These are phyloP conservation scores for Ogataea henricii DNA, from an alignment of 805 yeast species.

Conservation along the genomic window DNA sequence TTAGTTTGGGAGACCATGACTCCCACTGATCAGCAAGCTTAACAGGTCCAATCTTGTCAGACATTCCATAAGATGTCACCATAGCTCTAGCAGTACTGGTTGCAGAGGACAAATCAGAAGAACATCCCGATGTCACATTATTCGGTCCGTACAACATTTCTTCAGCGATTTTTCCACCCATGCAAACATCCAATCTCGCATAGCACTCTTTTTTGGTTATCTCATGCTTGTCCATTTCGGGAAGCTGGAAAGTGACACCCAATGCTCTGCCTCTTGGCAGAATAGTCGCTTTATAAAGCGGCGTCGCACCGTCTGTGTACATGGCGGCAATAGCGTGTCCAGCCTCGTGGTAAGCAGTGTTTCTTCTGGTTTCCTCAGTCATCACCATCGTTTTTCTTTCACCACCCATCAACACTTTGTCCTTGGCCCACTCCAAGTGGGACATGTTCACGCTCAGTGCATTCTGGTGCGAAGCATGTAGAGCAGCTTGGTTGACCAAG, in stretches of 20 bases:
- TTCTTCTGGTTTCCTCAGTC: conserved; percentile 90
- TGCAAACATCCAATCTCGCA: conserved; percentile 92
- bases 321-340: conserved; percentile 99
- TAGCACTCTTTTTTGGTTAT: conserved; percentile 86
- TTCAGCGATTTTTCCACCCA: conserved; percentile 99
- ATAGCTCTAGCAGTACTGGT: conserved; percentile 93
- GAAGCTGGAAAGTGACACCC: conserved; percentile 96
- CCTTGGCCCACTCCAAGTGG: conserved; percentile 99
- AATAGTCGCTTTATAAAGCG: conserved; percentile 94
- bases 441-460: conserved; percentile 88
- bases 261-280: conserved; percentile 95
- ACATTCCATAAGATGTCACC: conserved; percentile 98
- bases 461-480: conserved; percentile 89
- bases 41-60: conserved; percentile 90
- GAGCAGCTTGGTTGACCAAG: conserved; percentile 96
- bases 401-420: conserved; percentile 96
- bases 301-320: conserved; percentile 92
- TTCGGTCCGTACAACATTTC: conserved; percentile 88
- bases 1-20: conserved; percentile 86
- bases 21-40: conserved; percentile 89
- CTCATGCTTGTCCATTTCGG: conserved; percentile 97
- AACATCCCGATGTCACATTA: conserved; percentile 93
- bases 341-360: conserved; percentile 98
- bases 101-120: conserved; percentile 86
- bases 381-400: conserved; percentile 97